Conservation (phyloP, 257 asterid species). For the Prunella vulgaris region DNA sequence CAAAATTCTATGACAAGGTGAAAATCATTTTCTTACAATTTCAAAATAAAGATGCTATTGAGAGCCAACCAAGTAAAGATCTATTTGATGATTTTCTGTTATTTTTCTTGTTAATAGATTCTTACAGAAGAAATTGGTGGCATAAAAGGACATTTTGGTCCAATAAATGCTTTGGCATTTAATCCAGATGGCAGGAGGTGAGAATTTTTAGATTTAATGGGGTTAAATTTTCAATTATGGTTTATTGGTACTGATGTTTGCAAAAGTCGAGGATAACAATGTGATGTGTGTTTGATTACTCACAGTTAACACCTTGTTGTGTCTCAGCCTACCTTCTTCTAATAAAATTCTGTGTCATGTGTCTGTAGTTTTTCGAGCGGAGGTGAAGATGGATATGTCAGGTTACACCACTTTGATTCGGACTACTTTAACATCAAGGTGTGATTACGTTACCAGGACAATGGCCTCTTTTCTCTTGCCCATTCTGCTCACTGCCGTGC, state of each 20-base stretch:
- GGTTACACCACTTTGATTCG: no score
- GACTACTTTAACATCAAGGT: conserved; percentile 62
- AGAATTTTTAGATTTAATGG: no score
- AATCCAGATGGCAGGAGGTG: conserved; percentile 95
- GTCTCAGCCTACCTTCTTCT: no score
- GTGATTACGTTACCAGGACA: no score
- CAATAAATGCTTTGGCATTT: conserved; percentile 91
- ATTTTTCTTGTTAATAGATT: conserved; percentile 38
- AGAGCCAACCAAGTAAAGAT: background rate
- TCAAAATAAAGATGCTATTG: conserved; percentile 1
- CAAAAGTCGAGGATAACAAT: no score
- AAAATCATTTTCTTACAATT: conserved; percentile 9
- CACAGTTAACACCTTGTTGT: no score
- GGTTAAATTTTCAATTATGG: no score
- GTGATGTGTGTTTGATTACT: no score
- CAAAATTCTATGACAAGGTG: conserved; percentile 92
- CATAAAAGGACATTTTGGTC: conserved; percentile 94
- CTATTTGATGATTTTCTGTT: conserved; percentile 13
- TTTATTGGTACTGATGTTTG: no score
- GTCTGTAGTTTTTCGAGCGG: conserved; percentile 73
- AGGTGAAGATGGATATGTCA: conserved; percentile 25
- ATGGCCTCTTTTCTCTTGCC: no score
- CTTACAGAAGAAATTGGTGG: conserved; percentile 88
- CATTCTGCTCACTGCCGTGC: no score
- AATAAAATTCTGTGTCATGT: background rate